Base-by-base conservation (phyloP, 805 yeast species). In the Ogataea dorogensis region DNA sequence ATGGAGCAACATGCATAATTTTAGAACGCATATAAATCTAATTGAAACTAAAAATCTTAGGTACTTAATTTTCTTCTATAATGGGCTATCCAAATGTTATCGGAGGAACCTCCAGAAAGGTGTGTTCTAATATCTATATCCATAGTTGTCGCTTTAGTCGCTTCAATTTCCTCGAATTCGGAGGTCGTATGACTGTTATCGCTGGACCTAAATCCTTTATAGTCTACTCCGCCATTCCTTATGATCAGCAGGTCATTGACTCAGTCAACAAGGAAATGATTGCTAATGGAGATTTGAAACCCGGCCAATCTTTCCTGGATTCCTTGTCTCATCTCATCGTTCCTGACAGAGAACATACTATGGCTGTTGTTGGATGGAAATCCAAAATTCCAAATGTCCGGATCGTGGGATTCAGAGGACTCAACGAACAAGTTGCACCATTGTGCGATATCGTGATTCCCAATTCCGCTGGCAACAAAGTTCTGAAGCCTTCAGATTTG, bases 321-420 rank as follows among this genome's bases (percentile, higher is more conserved):
- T 65, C 68, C 18, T 65, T 78, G 25, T 54, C 70, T 2, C 71
- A 76, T 43, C 61, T 78, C 23, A 65, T 82, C 26, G 66, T 81
- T 30, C 86, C 87, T 2, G 85, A 81, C 50, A 50, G 45, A 20
- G 83, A 77, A 44, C 88, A 81, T 51, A 77, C 83, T 1, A 59
- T 81, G 75, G 84, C 81, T 3, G 74, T 79, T 9, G 51, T 57
- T 17, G 69, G 72, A 10, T 73, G 79, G 59, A 71, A 73, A 51
- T 61, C 65, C 13, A 56, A 59, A 36, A 69, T 62, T 52, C 84
- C 86, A 3, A 50, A 63, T 2, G 56, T 75, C 31, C 69, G 72
- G 48, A 55, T 81, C 17, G 67, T 81, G 42, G 85, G 80, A 5
- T 68, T 74, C 59, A 76, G 68, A 24, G 67, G 66, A 1, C 49